Base-by-base conservation (phyloP, 768 basidiomycete genomes). In the Terana coerulea region DNA sequence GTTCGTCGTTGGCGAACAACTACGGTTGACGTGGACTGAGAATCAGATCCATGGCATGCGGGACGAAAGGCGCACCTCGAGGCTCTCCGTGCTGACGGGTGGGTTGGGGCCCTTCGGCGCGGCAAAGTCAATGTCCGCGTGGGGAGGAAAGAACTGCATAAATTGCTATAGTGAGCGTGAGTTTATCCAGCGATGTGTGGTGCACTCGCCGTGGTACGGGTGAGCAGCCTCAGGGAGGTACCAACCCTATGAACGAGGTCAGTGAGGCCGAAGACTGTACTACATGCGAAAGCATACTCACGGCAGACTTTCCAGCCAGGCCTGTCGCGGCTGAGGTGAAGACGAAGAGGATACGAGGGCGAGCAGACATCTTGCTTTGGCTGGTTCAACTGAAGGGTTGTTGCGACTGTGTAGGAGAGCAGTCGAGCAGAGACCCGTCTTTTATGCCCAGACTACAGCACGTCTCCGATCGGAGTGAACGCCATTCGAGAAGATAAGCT, bases 281-380 rank as follows among this genome's bases (percentile, higher is more conserved):
- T 40, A 9, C 2, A 7, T 12, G 42, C 2, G 11, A 40, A 26
- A 14, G 31, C n/a, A 26, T 3, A 53, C 74, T 61, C 63, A 83
- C 83, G 10, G 78, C 83, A 15, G 64, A 67, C 0, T 47, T 59
- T 19, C 77, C 81, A 14, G 70, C 75, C n/a, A 86, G 71, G 21
- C 77, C 76, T 64, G 76, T 80, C 63, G 79, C 65, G 53, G 73
- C 77, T 39, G 87, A 89, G 30, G 86, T 87, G 63, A 83, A 77
- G n/a, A 91, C 81, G 65, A 91, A 85, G 58, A 90, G 82, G 33
- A 90, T 67, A 36, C 63, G 61, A 50, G 57, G 52, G n/a, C n/a
- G 62, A 51, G 59, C 53, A 21, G 60, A 21, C 62, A 63, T 63
- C 29, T 28, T 28, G 19, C 24, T 15, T 11, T 15, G 9, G 17